These are phyloP conservation scores for Plasmodium malariae DNA, from an alignment of 169 alveolate species.

Conservation along the genomic window DNA sequence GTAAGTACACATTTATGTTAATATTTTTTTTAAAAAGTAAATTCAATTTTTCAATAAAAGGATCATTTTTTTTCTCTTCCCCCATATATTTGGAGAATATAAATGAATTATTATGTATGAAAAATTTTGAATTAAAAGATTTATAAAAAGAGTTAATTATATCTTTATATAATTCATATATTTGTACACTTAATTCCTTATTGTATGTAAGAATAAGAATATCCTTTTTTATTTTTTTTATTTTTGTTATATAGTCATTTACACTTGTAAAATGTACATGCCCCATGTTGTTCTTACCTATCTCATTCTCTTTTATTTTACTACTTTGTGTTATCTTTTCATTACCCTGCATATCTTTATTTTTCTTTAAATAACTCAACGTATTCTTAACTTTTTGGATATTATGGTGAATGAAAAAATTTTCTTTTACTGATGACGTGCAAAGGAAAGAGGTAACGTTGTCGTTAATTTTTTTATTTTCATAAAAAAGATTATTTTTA, in stretches of 20 bases:
- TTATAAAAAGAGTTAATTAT: conserved; percentile 54
- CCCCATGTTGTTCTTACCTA: not conserved
- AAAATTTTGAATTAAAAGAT: conserved; percentile 18
- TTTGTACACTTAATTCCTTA: conserved; percentile 56
- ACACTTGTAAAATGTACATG: not conserved
- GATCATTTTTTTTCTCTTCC: not conserved
- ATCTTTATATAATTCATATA: conserved; percentile 43
- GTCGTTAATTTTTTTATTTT: conserved; percentile 23
- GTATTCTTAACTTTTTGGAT: not conserved
- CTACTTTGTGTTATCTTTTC: not conserved
- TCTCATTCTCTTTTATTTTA: not conserved
- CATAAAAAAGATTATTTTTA: conserved; percentile 9
- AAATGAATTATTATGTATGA: conserved; percentile 21
- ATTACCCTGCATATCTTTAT: not conserved
- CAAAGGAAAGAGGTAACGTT: conserved; percentile 31
- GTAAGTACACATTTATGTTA: conserved; percentile 28
- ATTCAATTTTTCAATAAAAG: conserved; percentile 20
- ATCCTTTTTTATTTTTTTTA: conserved; percentile 12
- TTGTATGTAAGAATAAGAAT: conserved; percentile 46
- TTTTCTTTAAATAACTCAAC: not conserved
- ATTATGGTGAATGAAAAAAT: conserved; percentile 3
- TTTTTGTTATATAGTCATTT: no score
- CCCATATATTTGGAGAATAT: not conserved
- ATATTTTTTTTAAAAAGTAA: conserved; percentile 17
- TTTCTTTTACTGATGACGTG: not conserved